These are phyloP conservation scores for Pilaira anomala DNA, from an alignment of 192 early-diverging fungal species.

Conservation along the genomic window DNA sequence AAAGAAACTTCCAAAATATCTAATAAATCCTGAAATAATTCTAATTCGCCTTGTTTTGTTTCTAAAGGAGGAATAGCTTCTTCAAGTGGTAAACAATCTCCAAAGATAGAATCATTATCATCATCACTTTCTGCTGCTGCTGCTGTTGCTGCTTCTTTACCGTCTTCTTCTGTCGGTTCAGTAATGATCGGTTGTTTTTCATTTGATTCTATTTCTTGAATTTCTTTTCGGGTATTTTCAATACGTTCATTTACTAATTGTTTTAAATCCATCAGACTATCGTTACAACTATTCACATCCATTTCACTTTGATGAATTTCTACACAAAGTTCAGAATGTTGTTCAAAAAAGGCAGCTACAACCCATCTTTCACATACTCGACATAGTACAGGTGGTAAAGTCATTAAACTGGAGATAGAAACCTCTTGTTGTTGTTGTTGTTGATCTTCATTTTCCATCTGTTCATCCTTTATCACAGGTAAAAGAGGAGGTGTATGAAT, in stretches of 20 bases:
- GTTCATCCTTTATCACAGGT: background rate
- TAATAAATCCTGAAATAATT: conserved; percentile 37
- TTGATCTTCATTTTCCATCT: background rate
- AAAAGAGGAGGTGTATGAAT: conserved; percentile 13
- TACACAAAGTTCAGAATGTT: conserved; percentile 65
- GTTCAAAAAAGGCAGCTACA: conserved; percentile 69
- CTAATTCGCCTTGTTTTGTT: conserved; percentile 19
- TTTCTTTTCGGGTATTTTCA: conserved; percentile 8
- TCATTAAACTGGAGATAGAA: conserved; percentile 4
- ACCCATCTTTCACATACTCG: conserved; percentile 76
- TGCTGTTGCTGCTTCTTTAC: background rate
- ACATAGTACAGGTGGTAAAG: conserved; percentile 58
- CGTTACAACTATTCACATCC: conserved; percentile 71
- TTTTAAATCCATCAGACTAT: conserved; percentile 62
- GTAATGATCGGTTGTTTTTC: background rate
- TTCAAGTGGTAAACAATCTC: conserved; percentile 15
- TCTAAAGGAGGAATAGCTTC: conserved; percentile 13
- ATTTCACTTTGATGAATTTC: conserved; percentile 77
- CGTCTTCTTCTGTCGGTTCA: background rate
- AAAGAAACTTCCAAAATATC: conserved; percentile 46
- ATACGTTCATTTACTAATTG: conserved; percentile 38
- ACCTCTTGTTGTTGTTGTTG: background rate
- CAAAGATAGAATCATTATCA: conserved; percentile 28
- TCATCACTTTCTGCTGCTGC: too few relatives aligned
- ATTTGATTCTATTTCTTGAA: background rate